Conservation (phyloP, 1,284 basidiomycete species). For the Ceratobasidium sp. region DNA sequence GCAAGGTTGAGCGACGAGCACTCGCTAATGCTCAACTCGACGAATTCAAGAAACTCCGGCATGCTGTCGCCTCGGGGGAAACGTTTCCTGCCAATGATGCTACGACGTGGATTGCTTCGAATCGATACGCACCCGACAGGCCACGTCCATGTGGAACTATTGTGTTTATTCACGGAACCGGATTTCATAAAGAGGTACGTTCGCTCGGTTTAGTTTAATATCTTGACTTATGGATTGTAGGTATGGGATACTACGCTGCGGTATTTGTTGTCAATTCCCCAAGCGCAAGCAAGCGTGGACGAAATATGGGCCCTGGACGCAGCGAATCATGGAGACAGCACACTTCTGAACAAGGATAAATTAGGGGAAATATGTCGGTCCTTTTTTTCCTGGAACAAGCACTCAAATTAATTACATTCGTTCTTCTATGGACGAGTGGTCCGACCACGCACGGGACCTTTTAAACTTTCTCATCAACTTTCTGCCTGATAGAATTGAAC, state of each 20-base stretch:
- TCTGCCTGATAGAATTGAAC: constrained; percentile 53
- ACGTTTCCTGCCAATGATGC: constrained; percentile 10
- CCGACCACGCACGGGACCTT: constrained; percentile 73
- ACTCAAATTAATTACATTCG: constrained; percentile 4
- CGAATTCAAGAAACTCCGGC: neutral
- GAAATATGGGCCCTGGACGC: constrained; percentile 83
- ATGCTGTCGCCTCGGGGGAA: neutral
- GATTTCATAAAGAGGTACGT: constrained; percentile 79
- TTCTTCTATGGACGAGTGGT: constrained; percentile 65
- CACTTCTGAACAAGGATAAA: constrained; percentile 63
- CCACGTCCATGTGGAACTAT: constrained; percentile 61
- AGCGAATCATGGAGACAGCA: constrained; percentile 76
- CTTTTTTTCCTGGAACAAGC: neutral
- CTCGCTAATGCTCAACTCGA: constrained; percentile 7
- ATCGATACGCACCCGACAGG: constrained; percentile 58
- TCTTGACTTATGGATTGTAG: constrained; percentile 49
- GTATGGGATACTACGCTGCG: constrained; percentile 70
- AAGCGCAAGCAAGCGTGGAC: constrained; percentile 54
- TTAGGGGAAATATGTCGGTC: constrained; percentile 63
- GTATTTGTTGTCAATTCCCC: constrained; percentile 50
- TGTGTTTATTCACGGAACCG: constrained; percentile 78
- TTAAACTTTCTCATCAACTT: constrained; percentile 69
- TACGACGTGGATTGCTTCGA: constrained; percentile 61
- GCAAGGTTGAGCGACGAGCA: constrained; percentile 25
- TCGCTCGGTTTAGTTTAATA: neutral